Evolutionary conservation across 2,329 filamentous ascomycete species (phyloP), one percentile per base, ranked within the genome.

Genomic region (Decorospora gaudefroyi): DNA sequence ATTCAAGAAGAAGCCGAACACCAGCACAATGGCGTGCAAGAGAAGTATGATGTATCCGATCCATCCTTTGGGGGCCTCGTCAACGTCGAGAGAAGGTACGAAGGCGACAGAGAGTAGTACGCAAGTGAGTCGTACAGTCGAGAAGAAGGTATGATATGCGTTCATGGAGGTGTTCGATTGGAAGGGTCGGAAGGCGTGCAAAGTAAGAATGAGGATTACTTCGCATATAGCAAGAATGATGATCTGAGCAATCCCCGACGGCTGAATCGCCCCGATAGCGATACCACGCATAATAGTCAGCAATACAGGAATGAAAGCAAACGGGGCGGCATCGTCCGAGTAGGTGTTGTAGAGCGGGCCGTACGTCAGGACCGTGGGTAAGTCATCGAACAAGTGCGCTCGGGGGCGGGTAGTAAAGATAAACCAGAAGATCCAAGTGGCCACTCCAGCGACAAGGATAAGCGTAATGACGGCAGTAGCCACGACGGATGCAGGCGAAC

Each of bases 291-390:
- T 75, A 64, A 95, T 84, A 4, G 87, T 95, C 46, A 97, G 77
- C 22, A 95, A 75, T 11, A 96, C 83, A 1, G 92, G 91, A 13
- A 96, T 84, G 28, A 96, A 78, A 5, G 92, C 90, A 69, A 95
- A 99, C 0, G 89, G 85, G 6, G 92, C 89, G 0, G 90, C 90
- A 67, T 92, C 88, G 68, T 99, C 93, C 16, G 88, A 93, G 69
- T 95, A 97, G 0, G 93, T 99, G 72, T 99, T 99, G 65, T 99
- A 99, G 6, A 99, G 76, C 4, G 93, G 90, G 0, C 93, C 93
- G 60, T 96, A 97, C 1, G 90, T 79, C 2, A 99, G 78, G 6
- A 97, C 84, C 0, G 90, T 96, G 5, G 90, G 84, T 34, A 99
- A 78, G 62, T 97, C 90, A 70, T 99, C 93, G 67, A 96, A 99